Percentiles rank a stretch among this genome's conserved stretches.
phyloP scores from a whole-genome alignment of 1,284 basidiomycete genomes.

The Flammula alnicola region DNA sequence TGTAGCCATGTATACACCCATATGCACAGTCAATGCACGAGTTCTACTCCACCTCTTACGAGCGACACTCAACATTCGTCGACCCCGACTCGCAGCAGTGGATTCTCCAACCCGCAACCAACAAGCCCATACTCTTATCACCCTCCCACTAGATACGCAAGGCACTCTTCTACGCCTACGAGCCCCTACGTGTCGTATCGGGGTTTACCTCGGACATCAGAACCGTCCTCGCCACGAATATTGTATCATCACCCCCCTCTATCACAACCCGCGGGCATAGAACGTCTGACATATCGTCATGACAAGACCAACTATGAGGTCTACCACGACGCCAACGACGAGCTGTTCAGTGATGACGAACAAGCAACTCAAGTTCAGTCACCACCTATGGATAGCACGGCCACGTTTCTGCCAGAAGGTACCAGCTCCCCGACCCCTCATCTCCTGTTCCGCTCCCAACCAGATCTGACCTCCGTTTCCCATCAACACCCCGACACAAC shows the following conservation, averaged over 20 bases:
- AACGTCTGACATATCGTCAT: constrained; percentile 12
- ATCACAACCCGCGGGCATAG: constrained; percentile 16
- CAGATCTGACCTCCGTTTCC: constrained; percentile 1
- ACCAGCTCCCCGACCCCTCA: constrained; percentile 1
- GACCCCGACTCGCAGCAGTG: neutral
- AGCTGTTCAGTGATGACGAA: constrained; percentile 6
- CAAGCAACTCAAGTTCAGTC: constrained; percentile 1
- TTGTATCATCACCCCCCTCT: constrained; percentile 13
- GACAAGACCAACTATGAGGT: constrained; percentile 4
- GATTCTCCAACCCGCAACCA: neutral
- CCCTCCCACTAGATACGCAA: constrained; percentile 1
- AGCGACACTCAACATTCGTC: neutral
- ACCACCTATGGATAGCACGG: constrained; percentile 10
- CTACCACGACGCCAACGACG: constrained; percentile 11
- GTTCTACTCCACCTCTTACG: constrained; percentile 6
- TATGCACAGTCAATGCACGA: constrained; percentile 9
- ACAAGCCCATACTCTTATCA: constrained; percentile 7
- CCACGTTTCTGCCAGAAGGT: constrained; percentile 16
- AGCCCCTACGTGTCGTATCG: constrained; percentile 5
- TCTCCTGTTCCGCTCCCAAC: constrained; percentile 3
- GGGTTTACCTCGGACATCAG: neutral
- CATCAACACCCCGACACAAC: constrained; percentile 4
- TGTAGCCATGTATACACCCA: constrained; percentile 15
- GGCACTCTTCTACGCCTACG: constrained; percentile 11
- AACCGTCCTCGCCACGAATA: neutral